Conservation (phyloP, 2,329 filamentous ascomycete species). For the Ophiostoma sp. region DNA sequence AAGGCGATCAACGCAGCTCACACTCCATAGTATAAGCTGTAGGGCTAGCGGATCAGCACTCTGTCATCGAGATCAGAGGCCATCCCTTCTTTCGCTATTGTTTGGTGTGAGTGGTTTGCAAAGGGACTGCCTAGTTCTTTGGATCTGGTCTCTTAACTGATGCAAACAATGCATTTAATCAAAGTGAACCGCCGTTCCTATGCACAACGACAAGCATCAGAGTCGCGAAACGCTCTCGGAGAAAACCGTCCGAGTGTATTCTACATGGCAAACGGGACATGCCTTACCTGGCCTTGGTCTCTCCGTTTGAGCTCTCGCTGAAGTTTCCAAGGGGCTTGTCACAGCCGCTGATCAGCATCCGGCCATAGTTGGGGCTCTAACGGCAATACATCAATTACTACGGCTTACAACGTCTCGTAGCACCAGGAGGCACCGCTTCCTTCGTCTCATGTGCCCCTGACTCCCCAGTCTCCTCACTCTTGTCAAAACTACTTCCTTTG, state of each 20-base stretch:
- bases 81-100: neutral
- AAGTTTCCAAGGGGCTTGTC: neutral
- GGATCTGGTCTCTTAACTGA: neutral
- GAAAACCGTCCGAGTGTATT: neutral
- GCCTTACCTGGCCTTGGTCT: neutral
- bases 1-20: neutral
- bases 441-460: too few species aligned
- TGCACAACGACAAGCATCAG: neutral
- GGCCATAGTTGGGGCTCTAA: neutral
- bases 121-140: neutral
- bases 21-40: neutral
- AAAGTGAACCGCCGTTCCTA: neutral
- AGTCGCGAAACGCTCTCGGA: neutral
- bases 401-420: neutral
- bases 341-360: too few species aligned
- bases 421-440: neutral
- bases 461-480: neutral
- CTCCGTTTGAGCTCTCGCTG: neutral
- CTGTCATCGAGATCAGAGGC: constrained; percentile 4
- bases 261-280: neutral
- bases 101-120: neutral
- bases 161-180: neutral
- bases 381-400: neutral
- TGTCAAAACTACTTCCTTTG: neutral
- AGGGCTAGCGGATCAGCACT: constrained; percentile 1